Base-by-base conservation (phyloP, 2,329 filamentous ascomycete genomes). In the Capronia epimyces region DNA sequence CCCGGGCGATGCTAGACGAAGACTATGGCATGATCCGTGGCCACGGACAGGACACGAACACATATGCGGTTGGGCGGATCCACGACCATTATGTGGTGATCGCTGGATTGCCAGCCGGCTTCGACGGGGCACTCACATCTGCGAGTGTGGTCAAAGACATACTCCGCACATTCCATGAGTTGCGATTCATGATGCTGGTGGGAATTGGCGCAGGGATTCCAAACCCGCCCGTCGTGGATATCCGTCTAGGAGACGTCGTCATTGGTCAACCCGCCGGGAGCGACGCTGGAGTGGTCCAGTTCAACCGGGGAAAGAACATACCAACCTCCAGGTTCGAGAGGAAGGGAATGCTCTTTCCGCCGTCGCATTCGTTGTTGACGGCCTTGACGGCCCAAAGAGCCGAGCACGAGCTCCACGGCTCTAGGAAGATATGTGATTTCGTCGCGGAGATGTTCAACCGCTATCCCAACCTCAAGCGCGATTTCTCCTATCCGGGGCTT, bases 11-110 rank as follows among this genome's bases (percentile, higher is more conserved):
- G 39, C 39, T 42, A 4, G 39, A 42, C 16, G 39, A 42, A 25
- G 39, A 42, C 20, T 21, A 42, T 21, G 39, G 39, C 20, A 22
- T 42, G 39, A 42, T 42, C 39, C 39, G 39, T 9, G 21, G 39
- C 20, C 39, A 42, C 20, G 39, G 39, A 7, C 39, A 24, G n/a
- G 39, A 42, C 21, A 15, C 39, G 3, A 42, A 42, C 39, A 42
- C 39, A 9, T 42, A 42, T 21, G 20, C 20, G 8, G 39, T 22
- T 5, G 39, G 39, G 9, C 39, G 39, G 12, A 42, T 42, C 9
- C 39, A 42, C 22, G 39, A 42, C 22, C 39, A 42, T 13, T 25
- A 42, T 21, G 39, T 42, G 20, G 22, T 42, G 20, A 42, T 42
- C 24, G 39, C 39, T 5, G 20, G 39, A 3, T n/a, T 42, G 3